Evolutionary conservation across 495 filamentous ascomycete genomes (phyloP).

Genomic region (Tuber indicum): DNA sequence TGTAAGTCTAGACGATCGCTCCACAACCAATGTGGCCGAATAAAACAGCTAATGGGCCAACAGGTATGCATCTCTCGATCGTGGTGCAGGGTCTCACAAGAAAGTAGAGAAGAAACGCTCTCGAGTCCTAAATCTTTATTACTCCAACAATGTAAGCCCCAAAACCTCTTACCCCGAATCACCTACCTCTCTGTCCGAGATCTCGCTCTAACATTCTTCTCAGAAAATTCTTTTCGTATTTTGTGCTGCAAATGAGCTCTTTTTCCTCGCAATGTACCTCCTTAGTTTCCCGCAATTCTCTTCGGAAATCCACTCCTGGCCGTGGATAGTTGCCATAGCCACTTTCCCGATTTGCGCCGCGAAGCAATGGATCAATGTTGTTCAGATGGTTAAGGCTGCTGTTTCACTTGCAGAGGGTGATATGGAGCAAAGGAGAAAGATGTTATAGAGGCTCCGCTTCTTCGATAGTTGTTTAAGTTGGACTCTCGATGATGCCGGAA

Average conservation of each 20-base stretch:
- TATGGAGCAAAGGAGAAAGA: slow-evolving; percentile 49
- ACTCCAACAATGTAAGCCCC: slow-evolving; percentile 78
- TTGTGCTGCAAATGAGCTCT: slow-evolving; percentile 85
- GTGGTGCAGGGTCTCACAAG: slow-evolving; percentile 61
- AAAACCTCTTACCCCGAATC: slow-evolving; percentile 13
- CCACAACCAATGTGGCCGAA: background rate
- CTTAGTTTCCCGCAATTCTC: slow-evolving; percentile 86
- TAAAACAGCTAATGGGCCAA: slow-evolving; percentile 2
- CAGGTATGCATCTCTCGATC: slow-evolving; percentile 42
- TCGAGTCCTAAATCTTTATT: slow-evolving; percentile 86
- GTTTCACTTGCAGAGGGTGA: slow-evolving; percentile 90
- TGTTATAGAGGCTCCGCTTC: slow-evolving; percentile 6
- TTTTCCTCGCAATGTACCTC: slow-evolving; percentile 97
- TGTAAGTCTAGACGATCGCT: slow-evolving; percentile 59
- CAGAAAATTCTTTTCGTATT: slow-evolving; percentile 87
- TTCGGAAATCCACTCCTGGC: slow-evolving; percentile 57
- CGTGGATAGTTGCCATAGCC: slow-evolving; percentile 80
- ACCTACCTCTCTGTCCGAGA: slow-evolving; percentile 3
- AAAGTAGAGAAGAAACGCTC: slow-evolving; percentile 72
- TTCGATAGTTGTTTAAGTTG: background rate
- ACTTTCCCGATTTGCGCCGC: slow-evolving; percentile 77
- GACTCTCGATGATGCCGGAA: background rate
- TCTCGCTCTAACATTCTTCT: slow-evolving; percentile 14
- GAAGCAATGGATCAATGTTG: slow-evolving; percentile 90
- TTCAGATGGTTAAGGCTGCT: slow-evolving; percentile 90